Percentiles rank a stretch among this genome's conserved stretches.
Evolutionary conservation across 768 basidiomycete species (phyloP).

Genomic region (Scleroderma bovista): DNA sequence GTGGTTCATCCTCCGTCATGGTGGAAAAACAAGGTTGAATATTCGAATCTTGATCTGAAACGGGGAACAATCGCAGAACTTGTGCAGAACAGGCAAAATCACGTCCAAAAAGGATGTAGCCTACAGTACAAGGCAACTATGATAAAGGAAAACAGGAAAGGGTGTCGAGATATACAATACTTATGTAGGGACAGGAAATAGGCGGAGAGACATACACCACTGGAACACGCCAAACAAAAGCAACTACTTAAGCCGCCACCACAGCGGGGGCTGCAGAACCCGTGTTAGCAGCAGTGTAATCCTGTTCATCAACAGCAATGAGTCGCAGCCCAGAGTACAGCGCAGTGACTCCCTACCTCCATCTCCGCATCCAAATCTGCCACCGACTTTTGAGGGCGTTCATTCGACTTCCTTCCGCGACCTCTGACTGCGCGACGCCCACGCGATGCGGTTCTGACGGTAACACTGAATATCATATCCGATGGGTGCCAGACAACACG

Average conservation of each 20-base stretch:
- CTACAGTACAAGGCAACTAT: constrained; percentile 8
- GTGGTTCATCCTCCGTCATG: constrained; percentile 12
- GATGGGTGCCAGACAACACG: constrained; percentile 8
- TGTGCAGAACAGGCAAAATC: neutral
- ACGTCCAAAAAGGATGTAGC: constrained; percentile 1
- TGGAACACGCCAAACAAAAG: neutral
- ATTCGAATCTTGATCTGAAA: too few relatives aligned
- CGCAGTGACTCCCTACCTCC: constrained; percentile 55
- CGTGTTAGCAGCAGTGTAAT: constrained; percentile 57
- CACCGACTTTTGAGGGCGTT: constrained; percentile 71
- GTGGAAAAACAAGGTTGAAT: neutral
- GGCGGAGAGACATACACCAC: constrained; percentile 4
- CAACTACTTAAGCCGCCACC: constrained; percentile 20
- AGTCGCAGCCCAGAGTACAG: neutral
- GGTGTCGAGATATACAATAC: constrained; percentile 10
- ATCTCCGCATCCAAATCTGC: constrained; percentile 98
- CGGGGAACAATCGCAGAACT: neutral
- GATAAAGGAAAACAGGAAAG: constrained; percentile 15
- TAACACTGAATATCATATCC: constrained; percentile 4
- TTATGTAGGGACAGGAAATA: constrained; percentile 4
- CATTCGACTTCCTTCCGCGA: constrained; percentile 38
- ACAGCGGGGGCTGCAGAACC: constrained; percentile 43
- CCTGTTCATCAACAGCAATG: constrained; percentile 33
- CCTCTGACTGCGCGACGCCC: constrained; percentile 46
- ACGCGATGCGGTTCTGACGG: constrained; percentile 27